A percentile compares a stretch with the other conserved stretches of the same genome.
phyloP scores from a whole-genome alignment of 179 eudicot species.

The Silene noctiflora region DNA sequence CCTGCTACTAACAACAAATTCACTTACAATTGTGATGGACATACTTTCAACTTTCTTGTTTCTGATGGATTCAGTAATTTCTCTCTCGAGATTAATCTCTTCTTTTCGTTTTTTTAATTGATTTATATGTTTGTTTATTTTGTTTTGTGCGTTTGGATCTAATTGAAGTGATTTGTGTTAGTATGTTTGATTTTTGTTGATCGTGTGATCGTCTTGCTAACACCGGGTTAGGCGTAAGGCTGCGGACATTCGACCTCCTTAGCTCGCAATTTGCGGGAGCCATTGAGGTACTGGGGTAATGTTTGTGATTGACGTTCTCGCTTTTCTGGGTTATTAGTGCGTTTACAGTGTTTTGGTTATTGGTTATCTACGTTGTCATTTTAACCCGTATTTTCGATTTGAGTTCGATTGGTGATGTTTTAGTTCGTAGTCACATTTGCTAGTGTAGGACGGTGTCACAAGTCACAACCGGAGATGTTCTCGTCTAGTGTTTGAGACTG shows the following conservation, averaged over 20 bases:
- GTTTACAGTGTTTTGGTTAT: no score
- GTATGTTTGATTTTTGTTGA: neutral
- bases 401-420: neutral
- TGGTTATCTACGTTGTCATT: neutral
- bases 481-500: no score
- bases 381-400: neutral
- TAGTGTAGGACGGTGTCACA: no score
- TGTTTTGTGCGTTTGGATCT: neutral
- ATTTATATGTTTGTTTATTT: neutral
- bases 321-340: no score
- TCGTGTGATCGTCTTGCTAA: neutral
- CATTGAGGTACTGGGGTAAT: neutral
- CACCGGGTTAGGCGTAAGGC: no score
- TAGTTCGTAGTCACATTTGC: neutral
- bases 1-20: constrained; percentile 43
- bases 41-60: constrained; percentile 47
- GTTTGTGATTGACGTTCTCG: no score
- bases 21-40: constrained; percentile 42
- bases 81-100: neutral
- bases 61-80: constrained; percentile 40
- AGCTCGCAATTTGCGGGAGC: no score
- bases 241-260: no score
- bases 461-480: no score
- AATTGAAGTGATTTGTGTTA: neutral
- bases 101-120: neutral